Percentiles rank a stretch among this genome's conserved stretches.
Conservation (phyloP, 2,329 filamentous ascomycete species). For the Aureobasidium sp. region DNA sequence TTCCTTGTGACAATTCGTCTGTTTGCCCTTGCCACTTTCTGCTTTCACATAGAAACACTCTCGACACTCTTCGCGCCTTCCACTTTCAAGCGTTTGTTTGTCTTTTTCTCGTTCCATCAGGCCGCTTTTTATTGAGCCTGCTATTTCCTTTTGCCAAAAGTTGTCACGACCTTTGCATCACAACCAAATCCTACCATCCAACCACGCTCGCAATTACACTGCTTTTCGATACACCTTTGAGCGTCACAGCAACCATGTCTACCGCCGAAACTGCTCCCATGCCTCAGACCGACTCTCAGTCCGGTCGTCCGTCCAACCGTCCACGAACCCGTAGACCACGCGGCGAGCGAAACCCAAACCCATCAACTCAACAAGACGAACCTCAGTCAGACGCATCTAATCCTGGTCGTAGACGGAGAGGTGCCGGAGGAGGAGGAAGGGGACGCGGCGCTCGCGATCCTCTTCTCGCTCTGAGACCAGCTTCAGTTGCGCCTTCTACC, state of each 20-base stretch:
- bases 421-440: conserved; percentile 33
- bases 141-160: conserved; percentile 10
- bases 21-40: conserved; percentile 17
- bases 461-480: conserved; percentile 34
- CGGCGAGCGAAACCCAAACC: conserved; percentile 1
- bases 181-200: background rate
- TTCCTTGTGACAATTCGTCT: conserved; percentile 7
- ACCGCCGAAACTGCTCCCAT: conserved; percentile 9
- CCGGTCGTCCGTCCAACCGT: background rate
- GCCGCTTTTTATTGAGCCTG: conserved; percentile 21
- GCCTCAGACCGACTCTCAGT: background rate
- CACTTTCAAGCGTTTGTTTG: conserved; percentile 6
- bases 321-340: conserved; percentile 11
- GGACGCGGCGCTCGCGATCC: conserved; percentile 29
- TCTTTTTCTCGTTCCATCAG: conserved; percentile 19
- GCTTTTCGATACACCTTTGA: background rate
- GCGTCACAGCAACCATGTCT: conserved; percentile 5
- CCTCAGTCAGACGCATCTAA: conserved; percentile 9
- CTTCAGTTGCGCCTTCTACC: conserved; percentile 33
- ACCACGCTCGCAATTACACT: background rate
- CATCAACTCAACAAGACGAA: background rate
- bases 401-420: conserved; percentile 25
- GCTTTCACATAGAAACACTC: background rate
- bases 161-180: background rate
- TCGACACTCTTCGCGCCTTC: background rate